Base-by-base conservation (phyloP, 179 eudicot genomes). In the Dionaea muscipula region DNA sequence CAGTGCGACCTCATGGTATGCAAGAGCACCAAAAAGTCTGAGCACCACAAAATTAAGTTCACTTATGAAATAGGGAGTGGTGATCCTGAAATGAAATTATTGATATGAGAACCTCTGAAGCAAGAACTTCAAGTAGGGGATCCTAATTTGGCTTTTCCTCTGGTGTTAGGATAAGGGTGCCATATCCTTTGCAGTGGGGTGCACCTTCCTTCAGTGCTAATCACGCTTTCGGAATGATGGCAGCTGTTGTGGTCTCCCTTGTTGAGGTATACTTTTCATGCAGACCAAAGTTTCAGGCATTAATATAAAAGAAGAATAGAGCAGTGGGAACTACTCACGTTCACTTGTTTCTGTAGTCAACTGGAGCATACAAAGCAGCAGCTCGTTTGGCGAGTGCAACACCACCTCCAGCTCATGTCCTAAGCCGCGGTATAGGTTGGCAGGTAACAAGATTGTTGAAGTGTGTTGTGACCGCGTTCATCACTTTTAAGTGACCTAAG, bases 351-450 rank as follows among this genome's bases (percentile, higher is more conserved):
- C 3, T 59, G 51, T 65, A 93, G 99, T 93, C 99, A 59, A 93
- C 95, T 53, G 96, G 77, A 56, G 99, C 96, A 45, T 93, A 88
- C 51, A 82, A 82, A 65, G 99, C 99, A 60, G 99, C 99, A 57
- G 85, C 99, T 48, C 80, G 99, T 71, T 79, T 93, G 47, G 99
- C 99, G 4, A 93, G 88, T 64, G 99, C 99, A 36, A 93, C 99
- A 33, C 99, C 96, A 24, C 99, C 96, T 59, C 99, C 99, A 50
- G 99, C 99, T 39, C 88, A 88, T 72, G 99, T 93, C 47, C 66
- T 93, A 60, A 93, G 99, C 65, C 82, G 99, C 16, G 99, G 99
- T 43, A 91, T 91, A 53, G 99, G 99, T 48, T 91, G 99, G 99
- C 99, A 91, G 97, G 97, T 89, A 33, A 11, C 78, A 13, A 43